Conservation (phyloP, 805 yeast genomes). For the Ogataea kodamae region DNA sequence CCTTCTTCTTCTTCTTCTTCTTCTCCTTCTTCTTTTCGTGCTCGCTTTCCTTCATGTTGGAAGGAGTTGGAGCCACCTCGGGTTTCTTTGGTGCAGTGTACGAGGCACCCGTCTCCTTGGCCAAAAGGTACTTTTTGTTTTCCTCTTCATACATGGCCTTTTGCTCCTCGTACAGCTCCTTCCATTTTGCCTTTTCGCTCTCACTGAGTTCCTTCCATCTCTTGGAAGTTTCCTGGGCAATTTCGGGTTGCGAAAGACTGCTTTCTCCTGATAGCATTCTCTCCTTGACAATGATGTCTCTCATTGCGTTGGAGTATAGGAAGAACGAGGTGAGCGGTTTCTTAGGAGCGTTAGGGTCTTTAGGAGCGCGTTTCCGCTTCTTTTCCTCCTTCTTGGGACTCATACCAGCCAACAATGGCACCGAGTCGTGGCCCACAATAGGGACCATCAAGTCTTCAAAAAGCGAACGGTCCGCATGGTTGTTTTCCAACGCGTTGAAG, state of each 20-base stretch:
- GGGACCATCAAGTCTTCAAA: slow-evolving; percentile 30
- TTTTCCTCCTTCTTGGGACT: slow-evolving; percentile 38
- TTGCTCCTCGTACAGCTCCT: slow-evolving; percentile 50
- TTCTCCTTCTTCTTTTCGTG: slow-evolving; percentile 47
- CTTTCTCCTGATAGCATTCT: slow-evolving; percentile 57
- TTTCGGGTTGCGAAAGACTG: slow-evolving; percentile 68
- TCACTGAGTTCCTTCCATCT: slow-evolving; percentile 73
- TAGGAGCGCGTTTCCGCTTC: slow-evolving; percentile 49
- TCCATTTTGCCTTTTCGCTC: slow-evolving; percentile 71
- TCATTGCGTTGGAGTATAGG: slow-evolving; percentile 67
- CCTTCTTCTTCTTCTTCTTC: slow-evolving; percentile 50
- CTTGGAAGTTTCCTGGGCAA: slow-evolving; percentile 73
- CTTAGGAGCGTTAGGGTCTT: slow-evolving; percentile 93
- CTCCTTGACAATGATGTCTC: slow-evolving; percentile 68
- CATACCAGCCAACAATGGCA: slow-evolving; percentile 15
- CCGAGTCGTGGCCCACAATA: slow-evolving; percentile 27
- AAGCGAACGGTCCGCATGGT: slow-evolving; percentile 33
- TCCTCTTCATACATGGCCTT: slow-evolving; percentile 35
- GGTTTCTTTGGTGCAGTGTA: slow-evolving; percentile 29
- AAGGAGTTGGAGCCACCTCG: slow-evolving; percentile 23
- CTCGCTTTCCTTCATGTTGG: slow-evolving; percentile 21
- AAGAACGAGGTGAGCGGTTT: slow-evolving; percentile 89
- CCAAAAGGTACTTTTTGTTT: slow-evolving; percentile 28
- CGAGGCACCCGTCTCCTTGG: slow-evolving; percentile 28
- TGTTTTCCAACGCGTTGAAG: slow-evolving; percentile 54